Percentiles rank a stretch among this genome's conserved stretches.
Evolutionary conservation across 169 alveolate genomes (phyloP).

Genomic region (Neospora caninum): DNA sequence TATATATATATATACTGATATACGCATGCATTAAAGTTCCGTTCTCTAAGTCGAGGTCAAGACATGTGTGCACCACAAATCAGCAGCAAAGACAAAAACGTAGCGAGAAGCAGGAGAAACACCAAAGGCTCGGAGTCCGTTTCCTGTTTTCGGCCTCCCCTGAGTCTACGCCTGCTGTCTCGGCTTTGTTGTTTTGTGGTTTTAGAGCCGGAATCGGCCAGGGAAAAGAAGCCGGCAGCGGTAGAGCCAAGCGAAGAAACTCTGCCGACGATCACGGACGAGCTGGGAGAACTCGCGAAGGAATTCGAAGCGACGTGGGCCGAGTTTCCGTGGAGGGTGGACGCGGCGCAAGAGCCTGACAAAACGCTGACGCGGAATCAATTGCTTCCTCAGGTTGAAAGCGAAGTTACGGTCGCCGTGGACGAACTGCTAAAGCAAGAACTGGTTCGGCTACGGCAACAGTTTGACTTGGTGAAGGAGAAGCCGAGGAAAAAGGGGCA

Average conservation of each 20-base stretch:
- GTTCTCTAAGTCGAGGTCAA: no score
- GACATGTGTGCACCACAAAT: no score
- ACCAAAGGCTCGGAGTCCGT: neutral
- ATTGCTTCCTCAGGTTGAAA: slow-evolving; percentile 78
- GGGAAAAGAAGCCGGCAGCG: neutral
- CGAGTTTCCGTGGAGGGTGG: neutral
- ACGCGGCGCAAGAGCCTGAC: neutral
- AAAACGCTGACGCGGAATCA: neutral
- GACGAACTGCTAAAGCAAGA: slow-evolving; percentile 83
- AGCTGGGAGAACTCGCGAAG: neutral
- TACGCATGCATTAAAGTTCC: no score
- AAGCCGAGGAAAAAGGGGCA: slow-evolving; percentile 71
- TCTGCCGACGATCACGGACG: neutral
- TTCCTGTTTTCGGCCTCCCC: neutral
- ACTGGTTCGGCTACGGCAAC: slow-evolving; percentile 76
- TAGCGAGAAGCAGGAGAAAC: neutral
- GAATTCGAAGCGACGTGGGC: neutral
- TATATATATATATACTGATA: no score
- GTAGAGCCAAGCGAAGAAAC: neutral
- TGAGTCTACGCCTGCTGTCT: no score
- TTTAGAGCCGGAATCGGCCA: neutral
- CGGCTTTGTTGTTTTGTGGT: neutral
- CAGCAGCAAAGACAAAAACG: neutral
- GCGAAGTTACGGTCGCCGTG: slow-evolving; percentile 76
- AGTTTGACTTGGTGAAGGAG: slow-evolving; percentile 40